These are phyloP conservation scores for Fusarium foetens DNA, from an alignment of 2,329 filamentous ascomycete species.

Conservation along the genomic window DNA sequence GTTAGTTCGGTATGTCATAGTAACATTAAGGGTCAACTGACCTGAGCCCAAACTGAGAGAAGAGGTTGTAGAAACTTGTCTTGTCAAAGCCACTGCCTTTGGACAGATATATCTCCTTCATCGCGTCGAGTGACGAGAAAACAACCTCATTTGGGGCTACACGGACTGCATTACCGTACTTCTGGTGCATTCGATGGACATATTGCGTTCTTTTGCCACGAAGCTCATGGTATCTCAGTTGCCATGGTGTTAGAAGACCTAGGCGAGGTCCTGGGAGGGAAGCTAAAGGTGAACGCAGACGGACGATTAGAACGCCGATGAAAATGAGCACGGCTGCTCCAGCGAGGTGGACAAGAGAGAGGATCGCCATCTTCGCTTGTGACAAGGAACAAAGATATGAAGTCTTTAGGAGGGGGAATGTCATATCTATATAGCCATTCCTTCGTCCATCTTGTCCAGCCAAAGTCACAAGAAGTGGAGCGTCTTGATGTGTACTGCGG, in stretches of 20 bases:
- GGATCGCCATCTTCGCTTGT: background rate
- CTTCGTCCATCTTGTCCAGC: background rate
- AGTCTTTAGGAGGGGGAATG: background rate
- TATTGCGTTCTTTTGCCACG: conserved; percentile 22
- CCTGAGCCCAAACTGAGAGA: conserved; percentile 23
- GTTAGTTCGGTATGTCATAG: rapidly evolving
- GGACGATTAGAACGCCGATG: background rate
- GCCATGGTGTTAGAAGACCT: conserved; percentile 6
- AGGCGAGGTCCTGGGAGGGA: conserved; percentile 21
- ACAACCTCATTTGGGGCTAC: conserved; percentile 30
- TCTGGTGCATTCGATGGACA: conserved; percentile 17
- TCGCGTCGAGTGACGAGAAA: conserved; percentile 20
- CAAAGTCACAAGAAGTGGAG: background rate
- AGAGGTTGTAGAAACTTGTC: conserved; percentile 21
- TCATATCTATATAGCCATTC: background rate
- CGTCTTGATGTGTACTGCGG: no score
- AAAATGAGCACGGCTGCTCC: background rate
- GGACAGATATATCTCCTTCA: conserved; percentile 32
- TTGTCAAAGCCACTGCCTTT: conserved; percentile 33
- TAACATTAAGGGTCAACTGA: rapidly evolving
- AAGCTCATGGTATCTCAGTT: conserved; percentile 22
- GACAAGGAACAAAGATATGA: rapidly evolving
- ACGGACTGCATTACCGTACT: conserved; percentile 10
- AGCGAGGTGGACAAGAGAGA: background rate
- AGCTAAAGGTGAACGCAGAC: conserved; percentile 13